These are phyloP conservation scores for Elsinoe arachidis DNA, from an alignment of 2,329 filamentous ascomycete genomes.

Conservation along the genomic window DNA sequence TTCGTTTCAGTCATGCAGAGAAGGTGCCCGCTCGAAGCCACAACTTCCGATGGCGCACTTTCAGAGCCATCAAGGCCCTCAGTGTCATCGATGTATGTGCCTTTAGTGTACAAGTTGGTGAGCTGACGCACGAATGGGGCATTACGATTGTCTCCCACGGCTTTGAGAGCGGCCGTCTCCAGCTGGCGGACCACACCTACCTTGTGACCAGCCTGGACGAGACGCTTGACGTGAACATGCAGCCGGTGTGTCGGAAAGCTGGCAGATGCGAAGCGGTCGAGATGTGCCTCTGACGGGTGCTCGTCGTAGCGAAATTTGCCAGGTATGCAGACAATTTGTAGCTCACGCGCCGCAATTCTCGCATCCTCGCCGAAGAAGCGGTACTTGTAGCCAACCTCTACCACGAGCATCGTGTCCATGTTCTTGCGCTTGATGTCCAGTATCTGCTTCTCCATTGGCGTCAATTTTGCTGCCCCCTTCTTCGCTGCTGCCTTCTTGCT, in stretches of 20 bases:
- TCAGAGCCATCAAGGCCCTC: slow-evolving; percentile 60
- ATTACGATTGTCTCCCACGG: slow-evolving; percentile 88
- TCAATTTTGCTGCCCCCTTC: slow-evolving; percentile 74
- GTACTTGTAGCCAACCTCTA: slow-evolving; percentile 98
- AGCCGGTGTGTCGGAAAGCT: slow-evolving; percentile 90
- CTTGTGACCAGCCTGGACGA: slow-evolving; percentile 88
- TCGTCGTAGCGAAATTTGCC: slow-evolving; percentile 93
- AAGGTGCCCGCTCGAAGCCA: slow-evolving; percentile 69
- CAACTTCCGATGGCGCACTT: slow-evolving; percentile 48
- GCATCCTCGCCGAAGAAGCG: slow-evolving; percentile 96
- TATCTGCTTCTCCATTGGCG: slow-evolving; percentile 87
- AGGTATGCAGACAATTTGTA: slow-evolving; percentile 93
- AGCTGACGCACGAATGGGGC: slow-evolving; percentile 85
- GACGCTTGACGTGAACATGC: slow-evolving; percentile 85
- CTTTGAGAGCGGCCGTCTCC: slow-evolving; percentile 92
- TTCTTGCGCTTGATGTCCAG: slow-evolving; percentile 89
- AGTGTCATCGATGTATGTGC: slow-evolving; percentile 90
- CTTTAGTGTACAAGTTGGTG: slow-evolving; percentile 95
- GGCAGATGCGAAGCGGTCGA: slow-evolving; percentile 86
- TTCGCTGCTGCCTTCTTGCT: slow-evolving; percentile 48
- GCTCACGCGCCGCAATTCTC: slow-evolving; percentile 73
- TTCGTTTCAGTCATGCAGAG: slow-evolving; percentile 84
- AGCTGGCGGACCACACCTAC: slow-evolving; percentile 91
- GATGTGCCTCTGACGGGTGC: slow-evolving; percentile 83
- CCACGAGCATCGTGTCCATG: slow-evolving; percentile 78